A percentile compares a stretch with the other conserved stretches of the same genome.
Conservation (phyloP, 768 basidiomycete species). For the Plicaturopsis crispa region DNA sequence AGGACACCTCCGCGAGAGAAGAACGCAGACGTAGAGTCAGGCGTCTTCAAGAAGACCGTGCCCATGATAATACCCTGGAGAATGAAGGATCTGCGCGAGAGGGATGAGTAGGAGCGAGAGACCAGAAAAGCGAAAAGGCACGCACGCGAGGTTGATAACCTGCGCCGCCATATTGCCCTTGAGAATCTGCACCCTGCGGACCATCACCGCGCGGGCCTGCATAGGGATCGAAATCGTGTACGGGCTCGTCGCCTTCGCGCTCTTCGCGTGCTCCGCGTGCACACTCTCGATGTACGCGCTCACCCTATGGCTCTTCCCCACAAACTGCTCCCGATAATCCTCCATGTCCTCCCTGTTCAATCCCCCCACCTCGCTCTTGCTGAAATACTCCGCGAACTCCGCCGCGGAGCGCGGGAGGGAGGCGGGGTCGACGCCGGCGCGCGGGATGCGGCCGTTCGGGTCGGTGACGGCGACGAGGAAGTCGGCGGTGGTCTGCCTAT, state of each 20-base stretch:
- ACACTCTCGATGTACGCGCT: constrained; percentile 18
- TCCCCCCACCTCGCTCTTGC: constrained; percentile 15
- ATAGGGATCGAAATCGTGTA: constrained; percentile 11
- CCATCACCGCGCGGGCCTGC: constrained; percentile 12
- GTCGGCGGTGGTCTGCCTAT: constrained; percentile 53
- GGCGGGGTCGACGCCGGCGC: constrained; percentile 17
- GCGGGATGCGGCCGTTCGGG: constrained; percentile 25
- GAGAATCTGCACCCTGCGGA: constrained; percentile 14
- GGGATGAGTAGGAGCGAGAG: not conserved
- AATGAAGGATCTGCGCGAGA: constrained; percentile 21
- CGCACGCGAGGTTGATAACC: constrained; percentile 34
- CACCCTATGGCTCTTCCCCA: constrained; percentile 13
- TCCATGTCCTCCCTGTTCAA: constrained; percentile 21
- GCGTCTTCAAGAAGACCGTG: constrained; percentile 28
- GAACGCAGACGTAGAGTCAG: constrained; percentile 20
- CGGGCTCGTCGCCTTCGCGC: constrained; percentile 15
- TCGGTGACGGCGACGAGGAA: constrained; percentile 41
- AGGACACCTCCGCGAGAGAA: constrained; percentile 42
- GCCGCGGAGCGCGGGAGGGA: constrained; percentile 30
- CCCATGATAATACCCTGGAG: constrained; percentile 31
- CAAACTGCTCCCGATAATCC: constrained; percentile 10
- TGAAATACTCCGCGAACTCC: constrained; percentile 26
- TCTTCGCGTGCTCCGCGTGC: constrained; percentile 22
- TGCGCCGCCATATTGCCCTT: constrained; percentile 11
- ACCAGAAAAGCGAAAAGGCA: constrained; percentile 43